Conservation (phyloP, 192 early-diverging fungal species). For the Coemansia sp. region DNA sequence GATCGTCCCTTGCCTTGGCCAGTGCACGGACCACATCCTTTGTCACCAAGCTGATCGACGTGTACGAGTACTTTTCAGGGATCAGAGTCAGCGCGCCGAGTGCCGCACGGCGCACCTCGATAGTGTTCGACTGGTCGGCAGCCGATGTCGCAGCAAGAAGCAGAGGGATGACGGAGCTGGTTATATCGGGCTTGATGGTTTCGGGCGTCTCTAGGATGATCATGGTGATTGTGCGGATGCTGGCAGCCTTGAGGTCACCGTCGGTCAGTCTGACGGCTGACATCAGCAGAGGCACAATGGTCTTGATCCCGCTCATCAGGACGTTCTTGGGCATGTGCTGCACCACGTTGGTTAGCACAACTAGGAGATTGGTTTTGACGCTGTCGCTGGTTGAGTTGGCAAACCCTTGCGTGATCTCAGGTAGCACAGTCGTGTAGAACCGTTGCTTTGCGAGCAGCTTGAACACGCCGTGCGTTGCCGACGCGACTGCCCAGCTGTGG, state of each 20-base stretch:
- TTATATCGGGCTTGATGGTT: conserved; percentile 49
- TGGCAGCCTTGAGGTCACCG: conserved; percentile 65
- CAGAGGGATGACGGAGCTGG: conserved; percentile 26
- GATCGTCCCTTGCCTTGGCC: conserved; percentile 73
- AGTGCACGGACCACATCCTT: conserved; percentile 63
- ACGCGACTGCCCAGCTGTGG: conserved; percentile 68
- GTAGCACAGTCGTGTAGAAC: conserved; percentile 78
- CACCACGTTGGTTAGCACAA: conserved; percentile 81
- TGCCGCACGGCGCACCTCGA: conserved; percentile 70
- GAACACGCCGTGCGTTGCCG: conserved; percentile 47
- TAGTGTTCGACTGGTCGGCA: conserved; percentile 20
- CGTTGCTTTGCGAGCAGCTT: conserved; percentile 81
- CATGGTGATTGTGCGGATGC: conserved; percentile 73
- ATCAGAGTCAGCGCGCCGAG: conserved; percentile 67
- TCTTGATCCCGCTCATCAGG: conserved; percentile 70
- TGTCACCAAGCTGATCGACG: conserved; percentile 64
- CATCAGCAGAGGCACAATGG: conserved; percentile 76
- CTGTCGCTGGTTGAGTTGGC: conserved; percentile 24
- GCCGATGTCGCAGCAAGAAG: conserved; percentile 18
- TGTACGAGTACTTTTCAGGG: conserved; percentile 61
- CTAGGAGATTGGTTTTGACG: conserved; percentile 71
- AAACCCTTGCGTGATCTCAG: conserved; percentile 63
- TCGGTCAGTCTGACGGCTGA: conserved; percentile 68
- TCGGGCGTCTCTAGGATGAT: conserved; percentile 69
- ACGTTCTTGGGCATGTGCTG: conserved; percentile 81